Evolutionary conservation across 176 grass and related monocot species (phyloP), one percentile per base, ranked within the genome.

Genomic region (Raddia distichophylla): DNA sequence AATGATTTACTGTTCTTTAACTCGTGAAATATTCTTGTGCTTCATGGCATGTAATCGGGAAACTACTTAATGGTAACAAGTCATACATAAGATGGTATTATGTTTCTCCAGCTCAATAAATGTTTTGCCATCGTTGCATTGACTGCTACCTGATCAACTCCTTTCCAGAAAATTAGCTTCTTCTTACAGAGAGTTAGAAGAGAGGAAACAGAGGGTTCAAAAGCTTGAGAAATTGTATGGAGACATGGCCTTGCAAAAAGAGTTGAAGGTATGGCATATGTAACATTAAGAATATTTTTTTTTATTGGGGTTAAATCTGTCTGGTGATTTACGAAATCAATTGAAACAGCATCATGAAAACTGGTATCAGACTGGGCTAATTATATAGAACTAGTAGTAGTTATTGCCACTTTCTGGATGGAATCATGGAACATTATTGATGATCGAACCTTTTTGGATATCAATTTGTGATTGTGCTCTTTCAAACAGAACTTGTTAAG

Each of bases 161-260:
- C 3, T 52, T 56, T 80, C 15, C 49, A 95, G 93, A 69, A 95
- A 90, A 90, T 88, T 72, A 63, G 79, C 89, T 63, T 57, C 70
- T 8, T 91, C 96, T 35, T 99, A 99, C 76, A 93, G 81, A 84
- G 96, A 99, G 64, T 80, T 95, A 34, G 89, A 88, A 74, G 80
- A 80, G 80, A 99, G 96, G 89, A 95, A 91, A 73, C 85, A 82
- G 52, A 89, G 93, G 73, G 71, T 84, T 64, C 58, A 91, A 67
- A 82, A 98, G 73, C 84, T 98, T 72, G 96, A 95, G 85, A 98
- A 90, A 84, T 57, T 98, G 32, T 93, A 93, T 66, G 74, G 88
- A 37, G 90, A 95, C 62, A 93, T 98, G 93, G 86, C 93, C 10
- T 85, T 98, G 82, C 79, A 93, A 84, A 98, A 95, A 75, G 96